A percentile compares a stretch with the other conserved stretches of the same genome.
Conservation (phyloP, 805 yeast species). For the Candida koratica region DNA sequence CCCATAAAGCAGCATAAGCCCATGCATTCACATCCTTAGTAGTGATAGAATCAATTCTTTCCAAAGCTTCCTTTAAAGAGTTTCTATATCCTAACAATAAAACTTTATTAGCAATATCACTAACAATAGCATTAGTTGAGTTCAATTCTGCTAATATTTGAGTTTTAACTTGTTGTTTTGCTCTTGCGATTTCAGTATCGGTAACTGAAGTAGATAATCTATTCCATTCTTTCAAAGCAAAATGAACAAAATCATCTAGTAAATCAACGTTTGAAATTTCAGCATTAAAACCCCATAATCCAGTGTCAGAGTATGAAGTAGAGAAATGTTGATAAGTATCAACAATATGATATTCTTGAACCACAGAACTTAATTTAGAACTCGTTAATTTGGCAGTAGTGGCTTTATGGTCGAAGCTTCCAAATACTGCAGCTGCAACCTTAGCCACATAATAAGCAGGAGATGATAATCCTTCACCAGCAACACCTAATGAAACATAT, state of each 20-base stretch:
- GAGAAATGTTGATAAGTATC: slow-evolving; percentile 72
- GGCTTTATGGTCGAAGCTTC: slow-evolving; percentile 52
- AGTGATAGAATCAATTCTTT: slow-evolving; percentile 60
- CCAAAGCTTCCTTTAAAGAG: slow-evolving; percentile 55
- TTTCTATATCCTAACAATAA: slow-evolving; percentile 60
- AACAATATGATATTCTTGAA: slow-evolving; percentile 68
- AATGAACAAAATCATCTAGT: slow-evolving; percentile 76
- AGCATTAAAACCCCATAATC: slow-evolving; percentile 80
- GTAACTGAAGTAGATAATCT: slow-evolving; percentile 72
- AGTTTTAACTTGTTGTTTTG: slow-evolving; percentile 67
- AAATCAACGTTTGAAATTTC: slow-evolving; percentile 54
- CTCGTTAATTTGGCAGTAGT: slow-evolving; percentile 50
- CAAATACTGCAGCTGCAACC: slow-evolving; percentile 64
- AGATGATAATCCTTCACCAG: slow-evolving; percentile 63
- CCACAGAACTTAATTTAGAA: slow-evolving; percentile 65
- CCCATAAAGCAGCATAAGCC: slow-evolving; percentile 78
- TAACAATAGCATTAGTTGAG: slow-evolving; percentile 49
- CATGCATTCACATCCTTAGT: slow-evolving; percentile 60
- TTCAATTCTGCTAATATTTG: slow-evolving; percentile 49
- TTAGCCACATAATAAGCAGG: slow-evolving; percentile 66
- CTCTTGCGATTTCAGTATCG: slow-evolving; percentile 75
- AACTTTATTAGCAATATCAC: slow-evolving; percentile 56
- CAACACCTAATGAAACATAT: slow-evolving; percentile 69
- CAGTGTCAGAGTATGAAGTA: slow-evolving; percentile 67
- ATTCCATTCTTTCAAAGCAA: slow-evolving; percentile 83